phyloP scores from a whole-genome alignment of 2,329 filamentous ascomycete species.

The Alternaria triticimaculans region DNA sequence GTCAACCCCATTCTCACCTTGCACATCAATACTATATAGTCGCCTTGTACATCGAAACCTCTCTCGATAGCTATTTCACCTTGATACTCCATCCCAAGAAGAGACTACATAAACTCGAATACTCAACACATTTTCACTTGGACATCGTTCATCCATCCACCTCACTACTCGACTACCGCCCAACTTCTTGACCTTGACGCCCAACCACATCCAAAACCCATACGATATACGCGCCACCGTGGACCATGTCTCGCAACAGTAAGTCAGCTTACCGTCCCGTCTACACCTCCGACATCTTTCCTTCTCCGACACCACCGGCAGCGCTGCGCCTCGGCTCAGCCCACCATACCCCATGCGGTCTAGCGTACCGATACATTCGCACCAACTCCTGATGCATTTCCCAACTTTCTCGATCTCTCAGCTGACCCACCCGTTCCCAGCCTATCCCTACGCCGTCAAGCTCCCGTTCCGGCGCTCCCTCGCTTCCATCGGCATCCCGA shows the following conservation, averaged over 20 bases:
- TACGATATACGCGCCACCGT: background rate
- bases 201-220: background rate
- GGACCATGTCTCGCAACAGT: slow-evolving; percentile 13
- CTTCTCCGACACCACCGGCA: background rate
- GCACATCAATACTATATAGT: slow-evolving; percentile 2
- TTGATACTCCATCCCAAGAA: background rate
- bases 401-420: background rate
- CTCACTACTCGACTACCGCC: background rate
- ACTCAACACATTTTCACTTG: background rate
- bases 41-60: slow-evolving; percentile 7
- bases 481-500: slow-evolving; percentile 26
- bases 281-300: background rate
- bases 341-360: background rate
- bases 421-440: slow-evolving; percentile 9
- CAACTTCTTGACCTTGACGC: background rate
- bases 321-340: background rate
- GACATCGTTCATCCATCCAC: background rate
- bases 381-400: background rate
- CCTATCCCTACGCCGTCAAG: slow-evolving; percentile 5
- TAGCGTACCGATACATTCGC: background rate
- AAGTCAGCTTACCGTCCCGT: background rate
- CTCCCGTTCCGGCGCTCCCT: slow-evolving; percentile 22
- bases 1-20: slow-evolving; percentile 8
- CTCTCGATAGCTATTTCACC: background rate
- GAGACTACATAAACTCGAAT: background rate